Conservation (phyloP, 208 protist genomes). For the Trypanosoma scelopori region DNA sequence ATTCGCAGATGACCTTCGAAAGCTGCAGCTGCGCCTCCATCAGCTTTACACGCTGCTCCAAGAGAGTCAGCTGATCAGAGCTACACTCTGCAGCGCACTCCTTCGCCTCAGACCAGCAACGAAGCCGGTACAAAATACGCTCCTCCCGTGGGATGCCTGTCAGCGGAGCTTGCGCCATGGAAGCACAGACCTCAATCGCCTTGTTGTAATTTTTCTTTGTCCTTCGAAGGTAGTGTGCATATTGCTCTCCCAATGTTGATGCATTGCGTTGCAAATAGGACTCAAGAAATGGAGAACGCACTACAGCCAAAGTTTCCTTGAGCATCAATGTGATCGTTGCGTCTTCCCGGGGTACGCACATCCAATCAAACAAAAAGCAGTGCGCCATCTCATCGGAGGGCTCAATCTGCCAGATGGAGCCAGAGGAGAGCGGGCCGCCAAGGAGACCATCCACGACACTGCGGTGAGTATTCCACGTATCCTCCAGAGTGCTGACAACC, state of each 20-base stretch:
- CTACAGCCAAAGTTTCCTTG: slow-evolving; percentile 61
- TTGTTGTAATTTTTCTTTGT: slow-evolving; percentile 55
- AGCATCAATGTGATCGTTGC: slow-evolving; percentile 44
- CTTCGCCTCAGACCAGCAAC: slow-evolving; percentile 68
- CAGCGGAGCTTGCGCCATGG: slow-evolving; percentile 66
- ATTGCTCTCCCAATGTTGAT: slow-evolving; percentile 58
- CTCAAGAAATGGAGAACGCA: slow-evolving; percentile 70
- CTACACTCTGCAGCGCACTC: slow-evolving; percentile 66
- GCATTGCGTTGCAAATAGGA: slow-evolving; percentile 69
- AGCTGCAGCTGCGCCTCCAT: slow-evolving; percentile 76
- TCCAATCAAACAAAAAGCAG: slow-evolving; percentile 86
- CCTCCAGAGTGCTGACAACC: slow-evolving; percentile 55
- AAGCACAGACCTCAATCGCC: slow-evolving; percentile 75
- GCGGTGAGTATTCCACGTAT: slow-evolving; percentile 77
- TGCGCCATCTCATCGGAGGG: slow-evolving; percentile 83
- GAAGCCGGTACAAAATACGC: slow-evolving; percentile 68
- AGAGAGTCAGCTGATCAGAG: slow-evolving; percentile 62
- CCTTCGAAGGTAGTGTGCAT: slow-evolving; percentile 76
- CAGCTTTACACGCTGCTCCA: slow-evolving; percentile 66
- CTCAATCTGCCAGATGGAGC: slow-evolving; percentile 86
- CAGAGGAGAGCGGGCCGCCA: slow-evolving; percentile 68
- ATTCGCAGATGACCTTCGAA: slow-evolving; percentile 54
- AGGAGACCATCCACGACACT: slow-evolving; percentile 79
- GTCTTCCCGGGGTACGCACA: slow-evolving; percentile 70
- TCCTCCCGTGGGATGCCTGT: slow-evolving; percentile 57